Evolutionary conservation across 768 basidiomycete species (phyloP), one percentile per base, ranked within the genome.

Genomic region (Agaricus blazei): DNA sequence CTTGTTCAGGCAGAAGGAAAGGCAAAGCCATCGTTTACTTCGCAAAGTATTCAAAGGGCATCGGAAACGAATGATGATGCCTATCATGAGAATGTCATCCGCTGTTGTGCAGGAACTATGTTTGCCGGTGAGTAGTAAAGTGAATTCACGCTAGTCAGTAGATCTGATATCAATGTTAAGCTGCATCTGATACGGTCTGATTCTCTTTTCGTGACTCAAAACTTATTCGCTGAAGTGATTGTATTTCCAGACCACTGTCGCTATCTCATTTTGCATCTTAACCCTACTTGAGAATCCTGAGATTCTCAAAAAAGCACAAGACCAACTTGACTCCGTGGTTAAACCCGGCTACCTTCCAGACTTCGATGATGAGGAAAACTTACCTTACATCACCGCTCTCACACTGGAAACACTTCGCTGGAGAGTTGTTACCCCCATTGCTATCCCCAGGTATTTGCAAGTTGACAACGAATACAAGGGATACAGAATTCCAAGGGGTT

Each of bases 351-450:
- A 66, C 42, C 59, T 75, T 9, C 75, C 75, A 0, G 64, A 66
- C 34, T 65, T 70, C 38, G 62, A 63, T 1, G 71, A 72, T 42
- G 47, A 62, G 51, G 46, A 59, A 12, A 45, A 52, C 2, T 46
- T 73, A 23, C 71, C 71, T 3, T 72, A 68, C 38, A 60, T 70
- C 34, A 65, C 62, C 9, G 71, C 72, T 7, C 62, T 71, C 4
- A 58, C 61, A 3, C 63, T 64, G 51, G 72, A 73, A 51, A 57
- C 62, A 0, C 43, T 73, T 48, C 60, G 70, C 26, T 68, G 66
- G 66, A 63, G 62, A 31, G 60, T 56, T 29, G 62, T 65, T 28
- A 58, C 61, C 4, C 68, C 66, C 1, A 52, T 68, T 9, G 65
- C 57, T 7, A 43, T 68, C 28, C 59, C 66, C 6, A 63, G 67